phyloP scores from a whole-genome alignment of 1,284 basidiomycete species.

The Cystobasidium sp. region DNA sequence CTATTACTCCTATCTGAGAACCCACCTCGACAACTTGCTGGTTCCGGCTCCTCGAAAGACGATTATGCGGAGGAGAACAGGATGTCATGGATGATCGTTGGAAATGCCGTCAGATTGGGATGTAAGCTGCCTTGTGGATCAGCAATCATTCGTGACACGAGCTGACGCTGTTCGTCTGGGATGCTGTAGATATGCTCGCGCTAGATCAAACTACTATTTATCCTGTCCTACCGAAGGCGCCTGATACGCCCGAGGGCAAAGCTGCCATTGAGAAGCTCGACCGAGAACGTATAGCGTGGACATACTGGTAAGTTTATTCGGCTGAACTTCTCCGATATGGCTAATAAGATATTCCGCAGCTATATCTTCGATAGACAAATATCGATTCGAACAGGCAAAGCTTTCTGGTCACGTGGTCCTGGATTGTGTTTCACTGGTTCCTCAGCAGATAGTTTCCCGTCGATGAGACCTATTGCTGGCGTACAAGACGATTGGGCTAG shows the following conservation, averaged over 20 bases:
- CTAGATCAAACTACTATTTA: conserved; percentile 55
- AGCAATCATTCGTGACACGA: not conserved
- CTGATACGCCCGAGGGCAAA: conserved; percentile 47
- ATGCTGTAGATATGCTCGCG: conserved; percentile 53
- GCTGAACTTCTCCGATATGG: too few species aligned
- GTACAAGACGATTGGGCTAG: conserved; percentile 51
- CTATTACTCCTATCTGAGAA: conserved; percentile 57
- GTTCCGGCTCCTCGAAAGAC: conserved; percentile 10
- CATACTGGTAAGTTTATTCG: too few species aligned
- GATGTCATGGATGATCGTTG: conserved; percentile 58
- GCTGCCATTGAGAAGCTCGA: conserved; percentile 55
- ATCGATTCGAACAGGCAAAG: conserved; percentile 57
- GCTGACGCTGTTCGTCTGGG: not conserved
- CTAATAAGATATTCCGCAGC: too few species aligned
- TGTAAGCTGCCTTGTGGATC: not conserved
- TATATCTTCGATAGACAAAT: conserved; percentile 60
- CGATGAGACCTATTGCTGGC: conserved; percentile 46
- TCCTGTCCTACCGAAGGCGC: conserved; percentile 14
- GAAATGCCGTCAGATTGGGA: conserved; percentile 56
- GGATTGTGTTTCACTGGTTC: conserved; percentile 58
- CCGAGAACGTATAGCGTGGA: conserved; percentile 59
- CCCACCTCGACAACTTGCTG: conserved; percentile 49
- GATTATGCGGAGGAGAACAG: conserved; percentile 57
- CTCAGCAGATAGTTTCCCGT: conserved; percentile 58
- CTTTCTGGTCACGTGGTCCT: conserved; percentile 57